These are phyloP conservation scores for Saturnispora ahearnii DNA, from an alignment of 805 yeast species.

Conservation along the genomic window DNA sequence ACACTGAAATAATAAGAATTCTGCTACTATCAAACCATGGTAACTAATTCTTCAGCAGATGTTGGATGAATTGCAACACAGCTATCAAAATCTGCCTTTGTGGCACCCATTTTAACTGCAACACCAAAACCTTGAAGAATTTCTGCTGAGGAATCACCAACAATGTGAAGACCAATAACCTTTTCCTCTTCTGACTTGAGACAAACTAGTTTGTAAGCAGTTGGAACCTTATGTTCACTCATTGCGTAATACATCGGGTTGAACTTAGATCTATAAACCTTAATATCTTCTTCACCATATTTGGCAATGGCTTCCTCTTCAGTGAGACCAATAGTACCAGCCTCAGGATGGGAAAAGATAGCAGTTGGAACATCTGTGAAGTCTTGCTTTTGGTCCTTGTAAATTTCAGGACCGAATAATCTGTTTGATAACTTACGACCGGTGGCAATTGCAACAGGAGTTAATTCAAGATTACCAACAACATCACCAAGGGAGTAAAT, in stretches of 20 bases:
- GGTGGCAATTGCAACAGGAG: conserved; percentile 98
- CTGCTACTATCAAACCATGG: conserved; percentile 36
- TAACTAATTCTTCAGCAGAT: conserved; percentile 94
- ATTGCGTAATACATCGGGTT: conserved; percentile 91
- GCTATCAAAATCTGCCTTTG: conserved; percentile 88
- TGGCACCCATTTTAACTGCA: conserved; percentile 98
- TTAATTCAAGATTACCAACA: conserved; percentile 83
- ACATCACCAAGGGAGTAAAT: conserved; percentile 91
- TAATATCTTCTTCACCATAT: conserved; percentile 73
- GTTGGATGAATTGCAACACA: conserved; percentile 99
- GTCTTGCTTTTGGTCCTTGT: conserved; percentile 71
- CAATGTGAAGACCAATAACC: conserved; percentile 89
- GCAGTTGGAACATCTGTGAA: conserved; percentile 85
- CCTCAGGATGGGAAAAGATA: conserved; percentile 98
- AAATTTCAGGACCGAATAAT: conserved; percentile 71
- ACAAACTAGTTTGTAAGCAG: conserved; percentile 74
- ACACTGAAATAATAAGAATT: background rate
- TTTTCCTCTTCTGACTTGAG: conserved; percentile 72
- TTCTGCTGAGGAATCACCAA: conserved; percentile 87
- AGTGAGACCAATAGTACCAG: conserved; percentile 84
- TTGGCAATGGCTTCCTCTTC: conserved; percentile 69
- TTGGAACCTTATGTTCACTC: conserved; percentile 73
- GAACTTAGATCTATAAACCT: conserved; percentile 74
- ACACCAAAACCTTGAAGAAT: conserved; percentile 98
- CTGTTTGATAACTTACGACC: conserved; percentile 92